These are phyloP conservation scores for cucumber (Cucumis sativus) DNA, from an alignment of 306 rosid species.

Conservation along the genomic window Cucumber_9930_V3 NC_026656.2:13263001-13263500, in stretches of 20 bases:
- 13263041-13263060: not conserved
- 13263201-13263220: constrained; percentile 86
- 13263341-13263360: constrained; percentile 87
- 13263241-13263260: constrained; percentile 25
- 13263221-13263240: constrained; percentile 32
- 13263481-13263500: constrained; percentile 48
- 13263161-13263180: constrained; percentile 38
- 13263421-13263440: constrained; percentile 64
- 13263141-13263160: constrained; percentile 68
- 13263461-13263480: constrained; percentile 73
- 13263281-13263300: constrained; percentile 56
- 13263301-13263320: constrained; percentile 97
- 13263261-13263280: constrained; percentile 59
- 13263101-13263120: constrained; percentile 42
- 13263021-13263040: constrained; percentile 10
- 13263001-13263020: constrained; percentile 3
- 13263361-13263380: constrained; percentile 89
- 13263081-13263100: constrained; percentile 52
- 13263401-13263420: constrained; percentile 87
- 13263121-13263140: constrained; percentile 74
- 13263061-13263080: constrained; percentile 6
- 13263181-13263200: constrained; percentile 67
- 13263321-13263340: constrained; percentile 77
- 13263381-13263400: constrained; percentile 63
- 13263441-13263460: constrained; percentile 63